Evolutionary conservation across 495 filamentous ascomycete species (phyloP).

Genomic region (Penicillium egyptiacum): DNA sequence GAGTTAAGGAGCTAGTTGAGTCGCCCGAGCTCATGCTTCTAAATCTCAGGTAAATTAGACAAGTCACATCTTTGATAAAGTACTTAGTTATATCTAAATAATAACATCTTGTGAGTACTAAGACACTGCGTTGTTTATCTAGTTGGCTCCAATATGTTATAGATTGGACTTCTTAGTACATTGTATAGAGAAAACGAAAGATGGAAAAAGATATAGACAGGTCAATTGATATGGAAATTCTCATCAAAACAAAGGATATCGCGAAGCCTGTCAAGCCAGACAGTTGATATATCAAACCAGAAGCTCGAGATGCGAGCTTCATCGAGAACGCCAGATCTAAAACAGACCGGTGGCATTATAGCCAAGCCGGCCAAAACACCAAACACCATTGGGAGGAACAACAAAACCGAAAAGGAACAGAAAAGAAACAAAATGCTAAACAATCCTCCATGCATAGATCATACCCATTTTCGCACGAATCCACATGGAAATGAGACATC

Average conservation of each 20-base stretch:
- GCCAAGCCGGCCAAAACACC: slow-evolving; percentile 3
- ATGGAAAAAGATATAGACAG: not conserved
- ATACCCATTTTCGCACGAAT: not conserved
- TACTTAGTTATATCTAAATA: not conserved
- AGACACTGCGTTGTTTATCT: not conserved
- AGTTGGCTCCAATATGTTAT: not conserved
- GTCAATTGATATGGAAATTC: slow-evolving; percentile 1
- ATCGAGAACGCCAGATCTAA: slow-evolving; percentile 11
- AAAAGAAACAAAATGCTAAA: slow-evolving; percentile 16
- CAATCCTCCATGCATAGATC: slow-evolving; percentile 15
- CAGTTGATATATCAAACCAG: slow-evolving; percentile 1
- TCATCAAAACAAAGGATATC: not conserved
- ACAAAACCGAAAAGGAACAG: slow-evolving; percentile 17
- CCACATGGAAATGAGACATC: not conserved
- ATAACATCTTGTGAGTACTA: not conserved
- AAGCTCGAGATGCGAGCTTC: not conserved
- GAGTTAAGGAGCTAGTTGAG: slow-evolving; percentile 74
- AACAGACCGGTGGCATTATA: slow-evolving; percentile 3
- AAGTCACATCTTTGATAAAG: slow-evolving; percentile 8
- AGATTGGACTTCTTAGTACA: not conserved
- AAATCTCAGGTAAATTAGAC: slow-evolving; percentile 39
- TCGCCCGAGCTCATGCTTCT: slow-evolving; percentile 80
- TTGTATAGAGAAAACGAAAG: not conserved
- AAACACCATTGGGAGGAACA: slow-evolving; percentile 7
- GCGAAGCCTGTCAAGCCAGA: not conserved